Conservation (phyloP, 805 yeast genomes). For the Metschnikowia proteae region DNA sequence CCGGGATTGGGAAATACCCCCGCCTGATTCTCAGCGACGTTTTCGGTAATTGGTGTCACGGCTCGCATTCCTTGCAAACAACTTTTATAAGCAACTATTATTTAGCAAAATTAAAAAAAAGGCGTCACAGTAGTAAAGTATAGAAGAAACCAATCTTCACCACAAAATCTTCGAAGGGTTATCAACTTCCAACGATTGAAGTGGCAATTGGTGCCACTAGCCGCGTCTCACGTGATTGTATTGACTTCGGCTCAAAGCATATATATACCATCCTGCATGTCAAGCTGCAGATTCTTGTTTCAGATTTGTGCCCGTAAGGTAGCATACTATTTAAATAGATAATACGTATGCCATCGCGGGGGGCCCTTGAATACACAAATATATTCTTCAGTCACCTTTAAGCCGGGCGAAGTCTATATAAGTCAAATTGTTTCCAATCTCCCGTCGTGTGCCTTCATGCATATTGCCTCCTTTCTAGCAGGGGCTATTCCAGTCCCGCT, state of each 20-base stretch:
- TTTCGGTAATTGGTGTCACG: too few species aligned
- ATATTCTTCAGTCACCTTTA: neutral
- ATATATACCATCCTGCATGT: neutral
- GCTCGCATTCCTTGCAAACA: too few species aligned
- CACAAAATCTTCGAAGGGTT: too few species aligned
- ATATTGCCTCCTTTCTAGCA: neutral
- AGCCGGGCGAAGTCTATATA: neutral
- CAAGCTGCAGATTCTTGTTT: constrained; percentile 4
- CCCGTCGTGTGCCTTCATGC: constrained; percentile 5
- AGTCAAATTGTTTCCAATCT: neutral
- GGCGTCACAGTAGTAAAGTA: too few species aligned
- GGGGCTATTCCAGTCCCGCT: constrained; percentile 6
- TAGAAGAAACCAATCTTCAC: too few species aligned
- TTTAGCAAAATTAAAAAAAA: neutral
- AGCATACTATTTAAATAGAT: neutral
- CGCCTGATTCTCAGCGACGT: too few species aligned
- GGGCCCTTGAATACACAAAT: neutral
- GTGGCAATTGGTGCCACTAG: neutral
- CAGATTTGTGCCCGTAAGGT: constrained; percentile 4
- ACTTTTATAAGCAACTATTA: too few species aligned
- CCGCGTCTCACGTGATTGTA: neutral
- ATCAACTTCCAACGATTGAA: neutral
- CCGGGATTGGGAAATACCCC: too few species aligned
- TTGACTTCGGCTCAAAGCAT: neutral
- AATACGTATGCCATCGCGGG: neutral